phyloP scores from a whole-genome alignment of 176 grass and related monocot genomes.

The Thinopyrum elongatum region DNA sequence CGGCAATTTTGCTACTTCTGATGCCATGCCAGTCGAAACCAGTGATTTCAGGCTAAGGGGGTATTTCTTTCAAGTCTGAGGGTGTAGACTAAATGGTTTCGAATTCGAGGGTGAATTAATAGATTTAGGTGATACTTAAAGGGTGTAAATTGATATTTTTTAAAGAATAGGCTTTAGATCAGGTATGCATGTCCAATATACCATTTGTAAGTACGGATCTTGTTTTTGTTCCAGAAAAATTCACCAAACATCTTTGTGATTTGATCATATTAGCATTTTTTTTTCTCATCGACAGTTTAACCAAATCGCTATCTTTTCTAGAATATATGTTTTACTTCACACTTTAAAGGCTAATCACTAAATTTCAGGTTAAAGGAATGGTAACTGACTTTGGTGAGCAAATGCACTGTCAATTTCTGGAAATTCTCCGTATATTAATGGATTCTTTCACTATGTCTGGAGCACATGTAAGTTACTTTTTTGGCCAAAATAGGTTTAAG shows the following conservation, averaged over 20 bases:
- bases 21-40: not conserved
- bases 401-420: constrained; percentile 98
- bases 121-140: not conserved
- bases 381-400: constrained; percentile 91
- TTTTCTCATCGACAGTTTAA: not conserved
- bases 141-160: not conserved
- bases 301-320: not conserved
- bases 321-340: constrained; percentile 8
- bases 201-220: not conserved
- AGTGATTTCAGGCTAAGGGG: not conserved
- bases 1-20: not conserved
- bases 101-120: not conserved
- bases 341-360: not conserved
- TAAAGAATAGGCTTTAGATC: not conserved
- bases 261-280: not conserved
- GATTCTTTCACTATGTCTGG: constrained; percentile 87
- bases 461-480: constrained; percentile 50
- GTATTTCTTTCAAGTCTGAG: not conserved
- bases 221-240: not conserved
- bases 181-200: not conserved
- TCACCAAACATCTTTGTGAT: not conserved
- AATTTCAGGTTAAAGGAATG: constrained; percentile 93
- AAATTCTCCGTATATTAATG: constrained; percentile 97
- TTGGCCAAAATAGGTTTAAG: not conserved
- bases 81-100: not conserved